Percentiles rank a stretch among this genome's conserved stretches.
Conservation (phyloP, 1,284 basidiomycete genomes). For the Coniophora puteana region DNA sequence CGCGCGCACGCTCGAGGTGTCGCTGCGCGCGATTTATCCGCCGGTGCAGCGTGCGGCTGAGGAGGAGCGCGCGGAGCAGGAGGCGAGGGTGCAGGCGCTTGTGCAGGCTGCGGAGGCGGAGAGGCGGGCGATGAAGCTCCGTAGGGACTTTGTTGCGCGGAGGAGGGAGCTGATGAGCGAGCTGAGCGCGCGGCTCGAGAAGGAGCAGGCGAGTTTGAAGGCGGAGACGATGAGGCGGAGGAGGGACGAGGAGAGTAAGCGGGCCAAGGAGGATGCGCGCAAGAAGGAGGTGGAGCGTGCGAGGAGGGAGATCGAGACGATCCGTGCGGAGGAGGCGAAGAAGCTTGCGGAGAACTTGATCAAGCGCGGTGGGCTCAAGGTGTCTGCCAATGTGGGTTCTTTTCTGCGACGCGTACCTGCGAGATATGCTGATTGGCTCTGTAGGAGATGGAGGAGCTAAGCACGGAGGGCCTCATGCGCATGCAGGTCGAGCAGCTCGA, state of each 20-base stretch:
- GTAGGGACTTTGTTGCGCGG: constrained; percentile 81
- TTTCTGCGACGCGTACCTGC: constrained; percentile 4
- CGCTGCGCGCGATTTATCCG: constrained; percentile 51
- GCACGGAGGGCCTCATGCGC: constrained; percentile 86
- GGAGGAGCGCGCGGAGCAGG: constrained; percentile 54
- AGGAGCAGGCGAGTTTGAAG: constrained; percentile 82
- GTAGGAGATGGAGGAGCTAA: constrained; percentile 80
- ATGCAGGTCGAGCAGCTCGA: constrained; percentile 94
- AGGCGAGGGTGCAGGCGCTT: constrained; percentile 50
- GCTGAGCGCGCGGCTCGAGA: constrained; percentile 83
- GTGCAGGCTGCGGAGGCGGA: constrained; percentile 64
- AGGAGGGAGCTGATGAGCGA: constrained; percentile 88
- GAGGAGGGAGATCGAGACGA: constrained; percentile 79
- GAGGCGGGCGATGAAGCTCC: constrained; percentile 72
- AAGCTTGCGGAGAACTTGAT: constrained; percentile 88
- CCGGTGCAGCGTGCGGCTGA: constrained; percentile 37
- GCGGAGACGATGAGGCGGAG: constrained; percentile 70
- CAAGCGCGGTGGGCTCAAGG: constrained; percentile 83
- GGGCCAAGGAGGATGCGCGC: constrained; percentile 66
- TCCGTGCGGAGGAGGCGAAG: constrained; percentile 82
- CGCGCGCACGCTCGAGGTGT: constrained; percentile 71
- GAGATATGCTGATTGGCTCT: constrained; percentile 3
- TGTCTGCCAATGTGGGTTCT: constrained; percentile 68
- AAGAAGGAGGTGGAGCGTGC: constrained; percentile 79
- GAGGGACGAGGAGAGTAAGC: constrained; percentile 71